A percentile compares a stretch with the other conserved stretches of the same genome.
These are phyloP conservation scores for Obelidium mucronatum DNA, from an alignment of 192 early-diverging fungal species.

Conservation along the genomic window DNA sequence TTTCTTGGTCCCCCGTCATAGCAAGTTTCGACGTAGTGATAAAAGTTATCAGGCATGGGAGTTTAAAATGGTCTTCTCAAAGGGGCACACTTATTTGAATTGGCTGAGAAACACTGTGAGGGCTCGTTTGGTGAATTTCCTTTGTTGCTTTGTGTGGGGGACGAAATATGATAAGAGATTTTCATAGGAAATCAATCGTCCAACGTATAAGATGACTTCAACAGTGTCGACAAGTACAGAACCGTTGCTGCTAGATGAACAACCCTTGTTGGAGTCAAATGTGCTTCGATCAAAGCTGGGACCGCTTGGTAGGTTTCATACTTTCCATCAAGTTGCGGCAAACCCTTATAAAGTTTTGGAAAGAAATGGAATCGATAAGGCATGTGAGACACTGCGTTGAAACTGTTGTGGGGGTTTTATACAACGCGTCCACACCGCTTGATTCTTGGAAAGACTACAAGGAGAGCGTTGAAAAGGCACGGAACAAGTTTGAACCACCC, in stretches of 20 bases:
- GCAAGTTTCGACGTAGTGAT: too few relatives aligned
- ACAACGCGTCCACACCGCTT: constrained; percentile 27
- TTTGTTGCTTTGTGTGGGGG: too few relatives aligned
- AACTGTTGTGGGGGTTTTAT: constrained; percentile 11
- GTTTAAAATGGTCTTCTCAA: too few relatives aligned
- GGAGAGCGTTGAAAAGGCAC: neutral
- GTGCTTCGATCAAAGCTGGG: neutral
- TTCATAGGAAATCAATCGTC: neutral
- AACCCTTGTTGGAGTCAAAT: neutral
- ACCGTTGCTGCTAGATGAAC: neutral
- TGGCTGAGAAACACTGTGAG: too few relatives aligned
- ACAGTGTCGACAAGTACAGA: neutral
- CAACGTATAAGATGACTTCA: neutral
- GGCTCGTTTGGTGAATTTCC: too few relatives aligned
- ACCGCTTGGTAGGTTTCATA: too few relatives aligned
- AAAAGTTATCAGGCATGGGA: too few relatives aligned
- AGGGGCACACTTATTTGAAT: too few relatives aligned
- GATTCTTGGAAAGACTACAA: constrained; percentile 18
- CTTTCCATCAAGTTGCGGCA: too few relatives aligned
- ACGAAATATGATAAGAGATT: too few relatives aligned
- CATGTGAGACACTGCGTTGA: constrained; percentile 19
- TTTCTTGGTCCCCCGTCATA: too few relatives aligned
- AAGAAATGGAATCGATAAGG: constrained; percentile 19
- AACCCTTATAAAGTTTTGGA: too few relatives aligned
- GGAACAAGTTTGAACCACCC: constrained; percentile 18